phyloP scores from a whole-genome alignment of 2,329 filamentous ascomycete species.

The Colletotrichum musae region DNA sequence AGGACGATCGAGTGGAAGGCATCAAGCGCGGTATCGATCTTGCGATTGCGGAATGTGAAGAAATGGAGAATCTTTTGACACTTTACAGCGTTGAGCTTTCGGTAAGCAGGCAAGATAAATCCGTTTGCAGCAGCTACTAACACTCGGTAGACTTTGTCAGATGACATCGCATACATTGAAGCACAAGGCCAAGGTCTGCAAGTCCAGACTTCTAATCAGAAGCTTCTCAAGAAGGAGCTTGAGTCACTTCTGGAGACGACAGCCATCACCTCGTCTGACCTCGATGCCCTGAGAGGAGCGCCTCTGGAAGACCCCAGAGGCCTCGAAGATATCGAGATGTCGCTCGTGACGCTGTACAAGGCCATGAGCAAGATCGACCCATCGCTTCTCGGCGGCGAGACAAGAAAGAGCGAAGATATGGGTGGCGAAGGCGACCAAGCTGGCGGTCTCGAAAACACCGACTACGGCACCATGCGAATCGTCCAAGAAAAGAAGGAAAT shows the following conservation, averaged over 20 bases:
- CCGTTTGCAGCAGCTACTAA: constrained; percentile 43
- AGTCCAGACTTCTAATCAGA: constrained; percentile 97
- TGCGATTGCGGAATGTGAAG: constrained; percentile 95
- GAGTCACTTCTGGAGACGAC: constrained; percentile 92
- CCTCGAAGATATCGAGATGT: constrained; percentile 82
- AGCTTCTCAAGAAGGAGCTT: constrained; percentile 90
- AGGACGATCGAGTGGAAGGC: constrained; percentile 90
- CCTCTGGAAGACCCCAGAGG: constrained; percentile 80
- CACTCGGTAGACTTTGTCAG: constrained; percentile 82
- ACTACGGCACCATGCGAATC: constrained; percentile 91
- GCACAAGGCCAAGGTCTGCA: constrained; percentile 97
- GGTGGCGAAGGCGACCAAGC: constrained; percentile 61
- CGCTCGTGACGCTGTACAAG: constrained; percentile 87
- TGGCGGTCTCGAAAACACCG: constrained; percentile 65
- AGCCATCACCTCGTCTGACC: constrained; percentile 83
- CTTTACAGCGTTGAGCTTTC: constrained; percentile 95
- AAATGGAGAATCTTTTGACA: constrained; percentile 93
- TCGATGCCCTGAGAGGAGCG: constrained; percentile 80
- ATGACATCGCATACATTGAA: constrained; percentile 97
- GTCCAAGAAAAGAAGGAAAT: constrained; percentile 95
- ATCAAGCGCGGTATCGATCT: constrained; percentile 89
- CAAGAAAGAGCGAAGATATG: constrained; percentile 63
- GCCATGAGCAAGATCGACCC: constrained; percentile 96
- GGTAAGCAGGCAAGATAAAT: constrained; percentile 65
- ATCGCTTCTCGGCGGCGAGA: constrained; percentile 71